Evolutionary conservation across 106 monocot genomes (phyloP), one percentile per base, ranked within the genome.

Genomic region (Gastrodia elata): DNA sequence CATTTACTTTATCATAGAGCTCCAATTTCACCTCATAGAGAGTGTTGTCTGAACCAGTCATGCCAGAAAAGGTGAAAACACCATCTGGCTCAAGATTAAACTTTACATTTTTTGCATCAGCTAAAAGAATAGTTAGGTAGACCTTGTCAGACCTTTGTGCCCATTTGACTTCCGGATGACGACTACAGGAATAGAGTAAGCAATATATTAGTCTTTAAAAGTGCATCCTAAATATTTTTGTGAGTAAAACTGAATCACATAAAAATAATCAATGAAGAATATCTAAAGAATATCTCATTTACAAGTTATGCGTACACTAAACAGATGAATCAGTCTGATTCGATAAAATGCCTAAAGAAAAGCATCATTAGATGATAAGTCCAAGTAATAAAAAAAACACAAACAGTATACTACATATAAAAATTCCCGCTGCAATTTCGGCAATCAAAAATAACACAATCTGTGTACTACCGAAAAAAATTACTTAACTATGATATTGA

Each of bases 91-190:
- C 80, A 77, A 91, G 81, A 76, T 91, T 83, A 78, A 89, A 79
- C 33, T 87, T 86, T 2, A 64, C 89, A 87, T 91, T 78, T 72
- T 89, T 91, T 36, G 91, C 84, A 89, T 94, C 91, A 57, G 94
- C 77, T 74, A 94, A 71, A 37, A 68, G 85, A 30, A 94, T 77
- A 36, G 94, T 91, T 59, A 94, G 57, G 79, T 84, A 94, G 61
- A 94, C 89, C 74, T 94, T 94, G 87, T 94, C 94, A 16, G 74
- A 38, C 79, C 89, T 86, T 77, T 94, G 77, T 6, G 94, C 94
- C 94, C 94, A 94, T 80, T 89, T 89, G 64, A 94, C 87, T 80
- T 91, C 91, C 55, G 94, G 94, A 74, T 91, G 84, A 65, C 94
- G 91, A 69, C 94, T 94, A 68, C 3, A 79, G 61, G 57, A 72